Base-by-base conservation (phyloP, 2,329 filamentous ascomycete species). In the Cladophialophora yegresii region DNA sequence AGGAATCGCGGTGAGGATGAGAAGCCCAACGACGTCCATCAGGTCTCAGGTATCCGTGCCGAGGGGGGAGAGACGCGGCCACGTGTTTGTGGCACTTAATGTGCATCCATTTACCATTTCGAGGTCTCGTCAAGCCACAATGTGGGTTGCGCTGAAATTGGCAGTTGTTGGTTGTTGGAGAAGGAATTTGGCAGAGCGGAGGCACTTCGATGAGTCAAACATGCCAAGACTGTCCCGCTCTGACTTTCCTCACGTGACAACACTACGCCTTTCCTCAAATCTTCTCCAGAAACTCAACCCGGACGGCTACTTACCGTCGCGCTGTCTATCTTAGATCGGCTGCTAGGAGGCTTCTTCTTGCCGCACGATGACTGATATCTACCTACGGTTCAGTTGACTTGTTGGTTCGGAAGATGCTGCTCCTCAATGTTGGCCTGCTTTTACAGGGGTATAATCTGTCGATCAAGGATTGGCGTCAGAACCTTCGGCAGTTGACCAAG, bases 1-100 rank as follows among this genome's bases (percentile, higher is more conserved):
- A 43, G 80, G 80, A 64, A 80, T 80, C 22, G 78, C 68, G 16
- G 75, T 70, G 56, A 80, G 66, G 47, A 75, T 65, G 51, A 79
- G 63, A 22, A 80, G 71, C 23, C 78, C 77, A 64, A 81, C 74
- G 59, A 79, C 47, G 47, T 22, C 77, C 76, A 79, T 78, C 16
- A n/a, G 26, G 12, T 32, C 12, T 20, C 43, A 22, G 22, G 33
- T 22, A 28, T 47, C 28, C 20, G n/a, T 51, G 28, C 30, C n/a
- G 28, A 22, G 43, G 13, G 10, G 13, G 12, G 13, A 12, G 2
- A 9, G 56, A 22, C 8, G 5, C 6, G 36, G 12, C 36, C 32
- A 49, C 20, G 56, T 43, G 28, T 61, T 23, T 47, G 51, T 26
- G 26, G 32, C 22, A 30, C 58, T 45, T 16, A 45, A 13, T 4